Base-by-base conservation (phyloP, 1,284 basidiomycete genomes). In the Microbotryum silenes-acaulis region DNA sequence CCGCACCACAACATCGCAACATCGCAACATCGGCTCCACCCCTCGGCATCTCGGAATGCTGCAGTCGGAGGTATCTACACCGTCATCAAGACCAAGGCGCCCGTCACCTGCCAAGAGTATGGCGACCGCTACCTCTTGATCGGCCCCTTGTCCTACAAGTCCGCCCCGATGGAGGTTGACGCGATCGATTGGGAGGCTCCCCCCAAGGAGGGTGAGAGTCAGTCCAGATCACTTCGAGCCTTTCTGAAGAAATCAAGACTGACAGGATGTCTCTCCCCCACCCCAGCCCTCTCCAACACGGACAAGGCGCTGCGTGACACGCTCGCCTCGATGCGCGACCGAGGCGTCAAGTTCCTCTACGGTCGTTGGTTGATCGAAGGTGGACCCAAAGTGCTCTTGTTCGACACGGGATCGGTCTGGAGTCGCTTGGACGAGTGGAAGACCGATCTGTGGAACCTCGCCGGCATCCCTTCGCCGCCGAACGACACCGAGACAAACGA, bases 71-170 rank as follows among this genome's bases (percentile, higher is more conserved):
- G 93, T 68, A 97, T 97, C 79, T 97, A 97, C 82, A 97, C 93
- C 67, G 93, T 97, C 79, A 97, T 97, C 78, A 97, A 97, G 80
- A 97, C 94, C 60, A 98, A 97, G 76, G 92, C 96, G 57, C 94
- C 94, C 62, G 90, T 98, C 76, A 97, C 94, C 66, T 89, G 93
- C 72, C 85, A 86, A 66, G 91, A 96, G 77, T 96, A 87, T 72
- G 75, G 75, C 48, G 74, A 76, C 62, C 82, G 91, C 67, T 96
- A 94, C 79, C 87, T 84, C 69, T 87, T 98, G 75, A 89, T 97
- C 73, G 94, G 94, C 53, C 94, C 81, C 14, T 84, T 98, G 67
- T 90, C 87, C 63, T 96, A 97, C 85, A 97, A 97, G 81, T 87
- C 89, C 4, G 93, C 93, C 0, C 92, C 93, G 54, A 93, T 97